Percentiles rank a stretch among this genome's conserved stretches.
Conservation (phyloP, 2,329 filamentous ascomycete species). For the Paramyrothecium roridum region DNA sequence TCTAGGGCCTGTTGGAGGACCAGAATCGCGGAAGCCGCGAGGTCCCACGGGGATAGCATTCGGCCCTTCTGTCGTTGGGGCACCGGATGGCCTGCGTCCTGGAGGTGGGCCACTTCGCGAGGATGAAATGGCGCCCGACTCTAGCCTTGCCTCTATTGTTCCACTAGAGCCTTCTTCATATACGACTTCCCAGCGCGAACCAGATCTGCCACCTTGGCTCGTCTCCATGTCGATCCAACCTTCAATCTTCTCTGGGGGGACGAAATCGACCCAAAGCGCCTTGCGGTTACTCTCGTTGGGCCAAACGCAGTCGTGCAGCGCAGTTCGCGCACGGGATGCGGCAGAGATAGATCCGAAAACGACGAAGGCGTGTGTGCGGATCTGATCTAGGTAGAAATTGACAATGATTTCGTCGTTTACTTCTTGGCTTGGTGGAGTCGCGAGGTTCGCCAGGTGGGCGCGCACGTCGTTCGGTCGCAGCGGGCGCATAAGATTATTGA, state of each 20-base stretch:
- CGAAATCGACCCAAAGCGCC: conserved; percentile 82
- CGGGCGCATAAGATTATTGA: conserved; percentile 86
- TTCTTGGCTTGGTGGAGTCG: conserved; percentile 51
- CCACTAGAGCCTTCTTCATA: conserved; percentile 61
- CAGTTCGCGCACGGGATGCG: conserved; percentile 72
- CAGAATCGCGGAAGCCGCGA: conserved; percentile 20
- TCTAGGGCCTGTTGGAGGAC: conserved; percentile 32
- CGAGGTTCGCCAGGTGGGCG: conserved; percentile 67
- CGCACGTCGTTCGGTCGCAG: conserved; percentile 66
- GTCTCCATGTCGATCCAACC: conserved; percentile 72
- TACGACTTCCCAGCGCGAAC: conserved; percentile 66
- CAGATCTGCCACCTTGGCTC: conserved; percentile 36
- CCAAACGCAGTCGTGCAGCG: conserved; percentile 78
- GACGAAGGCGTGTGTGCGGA: conserved; percentile 85
- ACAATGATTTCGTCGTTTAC: conserved; percentile 53
- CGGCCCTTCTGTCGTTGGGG: conserved; percentile 8
- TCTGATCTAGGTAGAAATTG: conserved; percentile 75
- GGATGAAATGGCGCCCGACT: conserved; percentile 18
- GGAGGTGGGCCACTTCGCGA: conserved; percentile 13
- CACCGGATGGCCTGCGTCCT: conserved; percentile 9
- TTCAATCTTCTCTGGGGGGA: conserved; percentile 70
- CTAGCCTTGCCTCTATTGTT: conserved; percentile 51
- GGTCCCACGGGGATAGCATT: conserved; percentile 35
- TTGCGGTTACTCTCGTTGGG: conserved; percentile 84
- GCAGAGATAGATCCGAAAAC: conserved; percentile 66